phyloP scores from a whole-genome alignment of 148 eudicot genomes.

The Suaeda aralocaspica region DNA sequence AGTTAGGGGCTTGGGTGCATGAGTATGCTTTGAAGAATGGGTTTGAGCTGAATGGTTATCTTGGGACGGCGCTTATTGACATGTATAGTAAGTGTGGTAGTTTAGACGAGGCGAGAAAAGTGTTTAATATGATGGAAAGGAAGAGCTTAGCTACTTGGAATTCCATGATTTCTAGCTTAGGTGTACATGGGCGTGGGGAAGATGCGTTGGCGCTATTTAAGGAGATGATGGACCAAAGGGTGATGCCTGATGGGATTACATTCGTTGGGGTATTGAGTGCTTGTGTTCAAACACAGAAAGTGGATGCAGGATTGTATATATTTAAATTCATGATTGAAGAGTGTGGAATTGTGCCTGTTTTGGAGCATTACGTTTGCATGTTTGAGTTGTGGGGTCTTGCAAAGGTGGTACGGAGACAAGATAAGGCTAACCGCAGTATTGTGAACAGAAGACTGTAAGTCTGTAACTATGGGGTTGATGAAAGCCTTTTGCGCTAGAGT shows the following conservation, averaged over 20 bases:
- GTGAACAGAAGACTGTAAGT: neutral
- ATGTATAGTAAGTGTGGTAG: constrained; percentile 83
- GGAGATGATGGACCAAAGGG: constrained; percentile 42
- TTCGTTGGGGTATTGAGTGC: constrained; percentile 61
- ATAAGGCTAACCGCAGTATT: neutral
- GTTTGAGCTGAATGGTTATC: constrained; percentile 41
- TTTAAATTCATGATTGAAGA: constrained; percentile 44
- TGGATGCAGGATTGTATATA: constrained; percentile 34
- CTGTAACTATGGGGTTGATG: neutral
- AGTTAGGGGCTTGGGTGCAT: constrained; percentile 58
- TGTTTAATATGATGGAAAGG: constrained; percentile 46
- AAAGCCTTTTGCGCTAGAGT: neutral
- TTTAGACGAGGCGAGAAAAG: constrained; percentile 44
- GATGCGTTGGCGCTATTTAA: constrained; percentile 47
- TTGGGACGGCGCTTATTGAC: constrained; percentile 66
- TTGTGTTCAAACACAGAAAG: constrained; percentile 43
- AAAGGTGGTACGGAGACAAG: constrained; percentile 14
- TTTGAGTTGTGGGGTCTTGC: constrained; percentile 37
- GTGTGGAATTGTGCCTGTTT: constrained; percentile 44
- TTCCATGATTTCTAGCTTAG: constrained; percentile 65
- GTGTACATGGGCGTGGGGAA: constrained; percentile 60
- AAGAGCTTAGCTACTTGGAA: constrained; percentile 66
- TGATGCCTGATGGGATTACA: constrained; percentile 59
- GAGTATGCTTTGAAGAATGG: constrained; percentile 54
- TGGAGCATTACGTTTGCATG: constrained; percentile 49